Evolutionary conservation across 129 eudicot species (phyloP).

Genomic region (Scalesia atractyloides): DNA sequence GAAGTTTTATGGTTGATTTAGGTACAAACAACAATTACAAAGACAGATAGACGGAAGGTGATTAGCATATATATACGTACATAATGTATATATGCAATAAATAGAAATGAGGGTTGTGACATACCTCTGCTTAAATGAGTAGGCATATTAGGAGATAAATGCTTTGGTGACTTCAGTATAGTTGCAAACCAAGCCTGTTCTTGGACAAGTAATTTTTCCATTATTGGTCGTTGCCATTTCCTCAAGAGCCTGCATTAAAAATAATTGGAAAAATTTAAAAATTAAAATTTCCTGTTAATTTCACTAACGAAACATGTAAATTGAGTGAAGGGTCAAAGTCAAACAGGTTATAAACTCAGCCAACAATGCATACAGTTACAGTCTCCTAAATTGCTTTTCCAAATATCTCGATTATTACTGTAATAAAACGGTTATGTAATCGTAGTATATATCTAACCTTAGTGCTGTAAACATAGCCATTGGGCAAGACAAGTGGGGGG

Average conservation of each 20-base stretch:
- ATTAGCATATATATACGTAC: constrained; percentile 27
- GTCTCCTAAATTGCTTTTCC: not conserved
- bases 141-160: constrained; percentile 58
- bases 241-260: constrained; percentile 71
- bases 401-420: not conserved
- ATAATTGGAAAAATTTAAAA: not conserved
- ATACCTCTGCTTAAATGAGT: constrained; percentile 21
- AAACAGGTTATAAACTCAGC: not conserved
- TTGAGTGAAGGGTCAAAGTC: not conserved
- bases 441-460: constrained; percentile 52
- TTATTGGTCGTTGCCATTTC: constrained; percentile 83
- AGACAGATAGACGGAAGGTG: constrained; percentile 29
- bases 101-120: constrained; percentile 7
- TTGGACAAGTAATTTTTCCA: constrained; percentile 87
- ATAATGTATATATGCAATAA: constrained; percentile 6
- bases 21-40: constrained; percentile 36
- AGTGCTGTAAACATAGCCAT: constrained; percentile 96
- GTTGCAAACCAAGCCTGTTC: constrained; percentile 67
- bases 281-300: not conserved
- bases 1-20: constrained; percentile 24
- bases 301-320: not conserved
- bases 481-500: constrained; percentile 94
- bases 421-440: not conserved
- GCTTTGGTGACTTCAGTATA: constrained; percentile 73
- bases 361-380: not conserved